Evolutionary conservation across 768 basidiomycete species (phyloP).

Genomic region (Trametes punicea): DNA sequence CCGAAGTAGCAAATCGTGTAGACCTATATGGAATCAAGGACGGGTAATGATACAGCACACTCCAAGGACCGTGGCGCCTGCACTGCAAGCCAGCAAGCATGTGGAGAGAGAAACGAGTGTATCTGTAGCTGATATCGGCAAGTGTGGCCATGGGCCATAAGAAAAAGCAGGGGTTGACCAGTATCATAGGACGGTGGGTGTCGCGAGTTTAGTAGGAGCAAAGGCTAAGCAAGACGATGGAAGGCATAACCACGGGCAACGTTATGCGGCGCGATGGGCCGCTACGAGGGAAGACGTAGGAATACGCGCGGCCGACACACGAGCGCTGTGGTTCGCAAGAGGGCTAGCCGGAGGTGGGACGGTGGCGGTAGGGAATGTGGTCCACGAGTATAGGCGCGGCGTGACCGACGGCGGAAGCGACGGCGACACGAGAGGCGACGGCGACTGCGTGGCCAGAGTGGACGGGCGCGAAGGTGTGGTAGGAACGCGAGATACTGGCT

Average conservation of each 20-base stretch:
- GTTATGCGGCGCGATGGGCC: slow-evolving; percentile 11
- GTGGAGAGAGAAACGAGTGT: background rate
- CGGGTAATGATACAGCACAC: slow-evolving; percentile 18
- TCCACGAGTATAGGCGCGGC: slow-evolving; percentile 57
- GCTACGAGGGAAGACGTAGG: slow-evolving; percentile 33
- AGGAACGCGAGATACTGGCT: slow-evolving; percentile 1
- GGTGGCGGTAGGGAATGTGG: slow-evolving; percentile 21
- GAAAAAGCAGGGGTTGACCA: background rate
- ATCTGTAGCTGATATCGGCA: background rate
- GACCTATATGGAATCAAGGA: slow-evolving; percentile 7
- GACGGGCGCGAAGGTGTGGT: slow-evolving; percentile 24
- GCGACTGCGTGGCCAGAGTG: slow-evolving; percentile 33
- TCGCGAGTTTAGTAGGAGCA: background rate
- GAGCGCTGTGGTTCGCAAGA: slow-evolving; percentile 55
- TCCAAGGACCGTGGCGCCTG: slow-evolving; percentile 17
- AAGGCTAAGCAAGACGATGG: background rate
- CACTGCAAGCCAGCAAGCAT: slow-evolving; percentile 4
- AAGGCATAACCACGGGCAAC: background rate
- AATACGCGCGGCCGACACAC: slow-evolving; percentile 58
- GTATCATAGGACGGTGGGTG: slow-evolving; percentile 4
- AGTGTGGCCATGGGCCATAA: background rate
- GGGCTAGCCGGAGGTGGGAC: slow-evolving; percentile 41
- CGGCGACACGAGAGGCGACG: slow-evolving; percentile 32
- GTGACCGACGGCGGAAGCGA: slow-evolving; percentile 56
- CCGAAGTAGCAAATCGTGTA: background rate